Conservation (phyloP, 139 green algal species). For the Chlorella sp. region DNA sequence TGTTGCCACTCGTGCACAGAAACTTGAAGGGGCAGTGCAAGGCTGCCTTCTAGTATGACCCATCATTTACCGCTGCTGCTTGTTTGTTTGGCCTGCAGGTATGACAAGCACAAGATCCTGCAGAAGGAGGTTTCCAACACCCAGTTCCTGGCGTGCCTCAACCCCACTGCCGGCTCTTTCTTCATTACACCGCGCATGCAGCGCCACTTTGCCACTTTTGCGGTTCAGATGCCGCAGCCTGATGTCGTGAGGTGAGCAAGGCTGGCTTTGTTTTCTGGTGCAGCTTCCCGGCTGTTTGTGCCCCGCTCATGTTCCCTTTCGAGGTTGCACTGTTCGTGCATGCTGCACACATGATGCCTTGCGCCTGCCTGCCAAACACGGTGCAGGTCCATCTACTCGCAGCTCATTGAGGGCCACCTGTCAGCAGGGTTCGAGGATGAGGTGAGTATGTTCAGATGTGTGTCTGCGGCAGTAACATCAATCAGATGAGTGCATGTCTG, state of each 20-base stretch:
- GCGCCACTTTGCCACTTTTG: slow-evolving; percentile 93
- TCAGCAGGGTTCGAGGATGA: slow-evolving; percentile 67
- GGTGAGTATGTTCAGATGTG: slow-evolving; percentile 43
- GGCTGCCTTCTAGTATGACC: neutral
- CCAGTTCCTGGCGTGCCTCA: slow-evolving; percentile 88
- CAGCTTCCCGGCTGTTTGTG: neutral
- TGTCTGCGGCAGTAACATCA: too few species aligned
- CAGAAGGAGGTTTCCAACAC: slow-evolving; percentile 89
- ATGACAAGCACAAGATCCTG: slow-evolving; percentile 90
- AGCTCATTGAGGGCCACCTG: slow-evolving; percentile 76
- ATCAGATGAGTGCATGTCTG: too few species aligned
- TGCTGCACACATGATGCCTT: neutral
- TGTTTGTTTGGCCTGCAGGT: slow-evolving; percentile 50
- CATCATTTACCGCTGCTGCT: neutral
- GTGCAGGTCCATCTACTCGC: slow-evolving; percentile 51
- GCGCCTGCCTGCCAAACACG: too few species aligned
- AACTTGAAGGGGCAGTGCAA: too few species aligned
- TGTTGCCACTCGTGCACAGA: neutral
- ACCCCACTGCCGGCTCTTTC: slow-evolving; percentile 91
- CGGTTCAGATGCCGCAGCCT: slow-evolving; percentile 76
- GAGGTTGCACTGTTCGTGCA: neutral
- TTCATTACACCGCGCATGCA: slow-evolving; percentile 93
- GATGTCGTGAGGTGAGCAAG: slow-evolving; percentile 68
- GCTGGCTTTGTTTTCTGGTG: neutral
- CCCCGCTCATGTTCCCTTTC: neutral